Conservation (phyloP, 192 early-diverging fungal genomes). For the Umbelopsis isabellina region DNA sequence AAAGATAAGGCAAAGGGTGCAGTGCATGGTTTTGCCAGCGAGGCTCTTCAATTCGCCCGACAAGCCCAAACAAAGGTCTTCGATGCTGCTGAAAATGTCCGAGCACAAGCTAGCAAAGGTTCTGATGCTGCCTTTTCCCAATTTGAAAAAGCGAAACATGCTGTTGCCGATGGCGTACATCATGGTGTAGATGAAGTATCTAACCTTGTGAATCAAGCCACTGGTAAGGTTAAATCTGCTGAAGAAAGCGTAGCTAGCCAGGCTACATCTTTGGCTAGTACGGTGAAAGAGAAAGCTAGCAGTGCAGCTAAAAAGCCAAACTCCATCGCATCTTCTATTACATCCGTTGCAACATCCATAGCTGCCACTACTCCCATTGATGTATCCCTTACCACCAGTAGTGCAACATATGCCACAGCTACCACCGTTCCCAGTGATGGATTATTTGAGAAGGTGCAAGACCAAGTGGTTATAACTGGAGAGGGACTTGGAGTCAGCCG, state of each 20-base stretch:
- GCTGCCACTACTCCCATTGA: not conserved
- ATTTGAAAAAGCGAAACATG: conserved; percentile 9
- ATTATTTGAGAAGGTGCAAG: not conserved
- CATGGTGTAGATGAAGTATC: conserved; percentile 5
- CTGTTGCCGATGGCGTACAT: not conserved
- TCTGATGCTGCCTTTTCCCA: not conserved
- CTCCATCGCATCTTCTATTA: not conserved
- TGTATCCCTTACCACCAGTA: not conserved
- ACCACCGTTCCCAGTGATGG: not conserved
- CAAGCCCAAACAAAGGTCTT: not conserved
- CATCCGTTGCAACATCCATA: not conserved
- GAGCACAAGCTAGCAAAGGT: not conserved
- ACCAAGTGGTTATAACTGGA: not conserved
- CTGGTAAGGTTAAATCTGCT: not conserved
- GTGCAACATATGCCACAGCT: not conserved
- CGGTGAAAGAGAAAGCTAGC: not conserved
- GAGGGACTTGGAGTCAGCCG: not conserved
- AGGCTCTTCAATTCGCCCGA: not conserved
- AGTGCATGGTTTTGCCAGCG: conserved; percentile 4
- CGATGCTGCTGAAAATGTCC: conserved; percentile 7
- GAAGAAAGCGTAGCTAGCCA: not conserved
- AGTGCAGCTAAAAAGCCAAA: too few relatives aligned
- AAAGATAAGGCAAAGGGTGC: conserved; percentile 10
- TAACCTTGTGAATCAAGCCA: not conserved
- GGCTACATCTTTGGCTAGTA: not conserved